Evolutionary conservation across 2,329 filamentous ascomycete genomes (phyloP).

Genomic region (Calonectria hawksworthii): DNA sequence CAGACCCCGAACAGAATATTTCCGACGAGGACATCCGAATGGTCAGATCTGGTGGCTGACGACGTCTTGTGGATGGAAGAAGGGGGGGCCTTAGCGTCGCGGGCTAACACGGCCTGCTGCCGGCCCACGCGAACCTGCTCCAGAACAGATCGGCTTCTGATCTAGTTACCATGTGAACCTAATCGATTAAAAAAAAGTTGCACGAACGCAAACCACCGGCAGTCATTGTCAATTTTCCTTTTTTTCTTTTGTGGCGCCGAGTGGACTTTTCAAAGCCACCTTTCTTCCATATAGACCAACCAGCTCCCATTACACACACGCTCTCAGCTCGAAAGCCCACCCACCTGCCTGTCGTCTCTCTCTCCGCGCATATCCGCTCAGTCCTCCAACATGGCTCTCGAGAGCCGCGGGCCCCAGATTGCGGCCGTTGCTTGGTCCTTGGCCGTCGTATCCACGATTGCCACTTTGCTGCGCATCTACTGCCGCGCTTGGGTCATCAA

Average conservation of each 20-base stretch:
- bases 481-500: slow-evolving; percentile 50
- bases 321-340: neutral
- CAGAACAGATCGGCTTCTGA: neutral
- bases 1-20: neutral
- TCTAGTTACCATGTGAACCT: neutral
- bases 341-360: neutral
- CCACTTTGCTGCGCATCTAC: slow-evolving; percentile 49
- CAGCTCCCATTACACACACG: neutral
- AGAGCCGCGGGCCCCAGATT: slow-evolving; percentile 35
- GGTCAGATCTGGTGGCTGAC: neutral
- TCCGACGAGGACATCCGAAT: neutral
- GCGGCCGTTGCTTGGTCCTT: slow-evolving; percentile 48
- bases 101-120: neutral
- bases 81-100: neutral
- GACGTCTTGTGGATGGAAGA: neutral
- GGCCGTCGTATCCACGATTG: slow-evolving; percentile 50
- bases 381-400: neutral
- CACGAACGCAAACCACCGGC: neutral
- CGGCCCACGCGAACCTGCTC: neutral
- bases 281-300: neutral
- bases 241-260: neutral
- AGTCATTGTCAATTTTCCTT: neutral
- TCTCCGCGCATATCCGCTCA: too few relatives aligned
- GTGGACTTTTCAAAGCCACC: neutral
- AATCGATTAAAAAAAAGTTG: neutral